A percentile compares a stretch with the other conserved stretches of the same genome.
Evolutionary conservation across 371 early-diverging fungal genomes (phyloP).

Genomic region (Dinochytrium kinnereticum): DNA sequence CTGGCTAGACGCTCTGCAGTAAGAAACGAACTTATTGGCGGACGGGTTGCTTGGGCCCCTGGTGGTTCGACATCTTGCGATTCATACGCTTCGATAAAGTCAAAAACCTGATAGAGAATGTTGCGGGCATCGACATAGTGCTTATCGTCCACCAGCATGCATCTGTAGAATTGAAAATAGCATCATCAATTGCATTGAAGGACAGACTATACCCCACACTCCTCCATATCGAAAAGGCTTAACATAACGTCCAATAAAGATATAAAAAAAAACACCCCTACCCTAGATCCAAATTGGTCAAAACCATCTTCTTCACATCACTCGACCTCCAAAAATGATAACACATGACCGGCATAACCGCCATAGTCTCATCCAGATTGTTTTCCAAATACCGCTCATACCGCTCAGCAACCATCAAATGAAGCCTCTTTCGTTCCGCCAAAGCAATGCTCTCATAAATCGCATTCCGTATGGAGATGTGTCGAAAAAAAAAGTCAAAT

Average conservation of each 20-base stretch:
- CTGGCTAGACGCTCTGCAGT: not conserved
- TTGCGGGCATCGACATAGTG: not conserved
- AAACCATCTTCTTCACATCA: not conserved
- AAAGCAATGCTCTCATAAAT: conserved; percentile 8
- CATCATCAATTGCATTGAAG: not conserved
- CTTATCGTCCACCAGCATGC: not conserved
- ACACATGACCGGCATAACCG: not conserved
- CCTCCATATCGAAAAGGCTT: too few relatives aligned
- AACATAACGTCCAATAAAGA: not conserved
- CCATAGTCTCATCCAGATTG: not conserved
- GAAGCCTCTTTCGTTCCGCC: not conserved
- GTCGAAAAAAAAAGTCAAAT: conserved; percentile 12
- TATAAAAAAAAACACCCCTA: not conserved
- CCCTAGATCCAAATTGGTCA: not conserved
- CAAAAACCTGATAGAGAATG: not conserved
- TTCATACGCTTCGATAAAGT: too few relatives aligned
- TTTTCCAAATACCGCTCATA: not conserved
- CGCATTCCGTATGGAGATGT: conserved; percentile 8
- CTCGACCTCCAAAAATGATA: conserved; percentile 6
- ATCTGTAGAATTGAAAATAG: not conserved
- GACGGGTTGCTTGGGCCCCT: not conserved
- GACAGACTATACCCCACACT: not conserved
- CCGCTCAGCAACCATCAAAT: conserved; percentile 4
- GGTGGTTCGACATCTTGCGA: not conserved
- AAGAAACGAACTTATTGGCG: not conserved